phyloP scores from a whole-genome alignment of 2,329 filamentous ascomycete genomes.

The Neopestalotiopsis sp. region DNA sequence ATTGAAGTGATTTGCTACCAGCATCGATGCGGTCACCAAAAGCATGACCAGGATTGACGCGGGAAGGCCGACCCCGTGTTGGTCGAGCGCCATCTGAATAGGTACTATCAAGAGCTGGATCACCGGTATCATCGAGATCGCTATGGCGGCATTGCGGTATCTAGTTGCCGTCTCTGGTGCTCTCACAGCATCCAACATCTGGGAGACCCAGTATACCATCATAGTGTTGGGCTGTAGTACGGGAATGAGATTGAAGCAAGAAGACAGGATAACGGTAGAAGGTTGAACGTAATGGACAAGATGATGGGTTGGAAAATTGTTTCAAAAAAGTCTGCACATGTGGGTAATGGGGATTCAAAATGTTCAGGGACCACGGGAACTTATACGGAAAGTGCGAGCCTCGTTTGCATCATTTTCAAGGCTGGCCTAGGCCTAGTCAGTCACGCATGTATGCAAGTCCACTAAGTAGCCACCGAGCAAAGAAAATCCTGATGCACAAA shows the following conservation, averaged over 20 bases:
- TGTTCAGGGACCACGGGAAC: conserved; percentile 16
- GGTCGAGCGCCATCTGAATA: conserved; percentile 30
- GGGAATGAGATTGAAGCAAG: conserved; percentile 29
- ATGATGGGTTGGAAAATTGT: conserved; percentile 21
- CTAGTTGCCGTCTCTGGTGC: conserved; percentile 26
- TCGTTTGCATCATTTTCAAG: conserved; percentile 24
- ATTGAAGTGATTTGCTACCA: conserved; percentile 28
- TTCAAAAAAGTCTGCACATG: conserved; percentile 25
- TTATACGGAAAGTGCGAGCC: conserved; percentile 19
- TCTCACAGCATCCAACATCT: conserved; percentile 30
- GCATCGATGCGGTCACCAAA: conserved; percentile 27
- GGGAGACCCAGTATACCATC: conserved; percentile 26
- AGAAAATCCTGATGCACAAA: background rate
- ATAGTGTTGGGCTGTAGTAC: conserved; percentile 23
- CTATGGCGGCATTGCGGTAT: conserved; percentile 32
- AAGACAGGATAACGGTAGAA: conserved; percentile 13
- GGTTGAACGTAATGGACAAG: conserved; percentile 6
- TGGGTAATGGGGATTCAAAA: conserved; percentile 23
- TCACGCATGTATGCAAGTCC: background rate
- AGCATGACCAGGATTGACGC: conserved; percentile 38
- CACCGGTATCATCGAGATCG: conserved; percentile 28
- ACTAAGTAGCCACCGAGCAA: background rate
- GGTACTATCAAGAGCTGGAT: conserved; percentile 33
- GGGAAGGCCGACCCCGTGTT: conserved; percentile 32
- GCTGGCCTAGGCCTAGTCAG: background rate